Base-by-base conservation (phyloP, 345 rosid genomes). In the Salix arbutifolia region DNA sequence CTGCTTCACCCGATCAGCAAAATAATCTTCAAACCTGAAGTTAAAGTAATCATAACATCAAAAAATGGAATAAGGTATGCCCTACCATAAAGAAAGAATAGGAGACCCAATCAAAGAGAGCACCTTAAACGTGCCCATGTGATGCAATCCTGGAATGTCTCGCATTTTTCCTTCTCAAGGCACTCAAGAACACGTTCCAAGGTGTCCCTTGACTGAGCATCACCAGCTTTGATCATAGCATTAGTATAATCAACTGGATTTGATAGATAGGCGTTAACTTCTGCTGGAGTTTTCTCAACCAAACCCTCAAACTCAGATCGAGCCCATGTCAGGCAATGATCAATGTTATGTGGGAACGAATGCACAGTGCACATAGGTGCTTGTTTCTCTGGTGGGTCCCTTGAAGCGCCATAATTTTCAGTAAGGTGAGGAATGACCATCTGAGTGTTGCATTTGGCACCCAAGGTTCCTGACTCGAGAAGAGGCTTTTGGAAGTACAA, bases 291-390 rank as follows among this genome's bases (percentile, higher is more conserved):
- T 87, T 96, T 96, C 91, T 96, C 99, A 71, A 94, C 89, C 72
- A 94, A 84, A 82, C 98, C 99, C 87, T 96, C 99, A 80, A 96
- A 96, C 85, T 96, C 99, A 46, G 99, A 96, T 48, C 97, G 96
- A 75, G 98, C 98, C 99, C 99, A 96, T 62, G 99, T 94, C 79
- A 96, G 80, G 85, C 99, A 96, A 79, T 96, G 99, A 78, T 96
- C 99, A 73, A 96, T 96, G 80, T 94, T 96, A 89, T 96, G 99
- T 2, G 99, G 99, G 83, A 96, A 96, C 0, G 99, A 96, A 76
- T 96, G 99, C 75, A 96, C 95, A 14, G 99, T 96, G 83, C 98
- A 96, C 99, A 96, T 96, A 26, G 99, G 99, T 16, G 99, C 99
- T 85, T 96, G 99, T 82, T 90, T 96, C 93, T 96, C 99, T 7